These are phyloP conservation scores for Prinsepia uniflora DNA, from an alignment of 306 rosid genomes.

Conservation along the genomic window DNA sequence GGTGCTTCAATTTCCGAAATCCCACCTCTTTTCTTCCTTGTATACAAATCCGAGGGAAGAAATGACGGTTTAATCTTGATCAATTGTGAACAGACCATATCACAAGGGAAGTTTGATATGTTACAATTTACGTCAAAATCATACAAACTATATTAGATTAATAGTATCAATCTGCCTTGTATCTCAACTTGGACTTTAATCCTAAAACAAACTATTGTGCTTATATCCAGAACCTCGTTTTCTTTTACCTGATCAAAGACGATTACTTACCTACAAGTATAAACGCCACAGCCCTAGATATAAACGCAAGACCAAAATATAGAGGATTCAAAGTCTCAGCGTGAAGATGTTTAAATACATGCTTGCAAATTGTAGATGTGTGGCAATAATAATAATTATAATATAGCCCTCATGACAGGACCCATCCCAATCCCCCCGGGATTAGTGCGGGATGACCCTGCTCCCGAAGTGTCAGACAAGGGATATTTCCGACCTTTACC, in stretches of 20 bases:
- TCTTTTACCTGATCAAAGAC: neutral
- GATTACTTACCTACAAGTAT: neutral
- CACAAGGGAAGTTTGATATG: neutral
- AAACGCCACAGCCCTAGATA: neutral
- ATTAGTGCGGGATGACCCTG: too few species aligned
- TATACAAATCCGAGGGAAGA: too few species aligned
- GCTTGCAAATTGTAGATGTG: neutral
- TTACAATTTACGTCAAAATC: neutral
- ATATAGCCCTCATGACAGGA: too few species aligned
- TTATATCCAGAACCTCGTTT: neutral
- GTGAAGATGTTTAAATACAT: too few species aligned
- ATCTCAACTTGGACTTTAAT: neutral
- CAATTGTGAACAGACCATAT: neutral
- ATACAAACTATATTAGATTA: neutral
- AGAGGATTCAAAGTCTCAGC: too few species aligned
- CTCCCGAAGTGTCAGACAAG: too few species aligned
- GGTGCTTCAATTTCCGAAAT: too few species aligned
- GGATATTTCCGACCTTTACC: too few species aligned
- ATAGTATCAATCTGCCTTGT: neutral
- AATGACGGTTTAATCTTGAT: too few species aligned
- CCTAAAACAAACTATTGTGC: neutral
- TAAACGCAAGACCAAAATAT: neutral
- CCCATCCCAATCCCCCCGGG: too few species aligned
- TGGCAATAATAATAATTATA: neutral
- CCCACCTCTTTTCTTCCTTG: too few species aligned